Base-by-base conservation (phyloP, 2,329 filamentous ascomycete genomes). In the Nemania diffusa region DNA sequence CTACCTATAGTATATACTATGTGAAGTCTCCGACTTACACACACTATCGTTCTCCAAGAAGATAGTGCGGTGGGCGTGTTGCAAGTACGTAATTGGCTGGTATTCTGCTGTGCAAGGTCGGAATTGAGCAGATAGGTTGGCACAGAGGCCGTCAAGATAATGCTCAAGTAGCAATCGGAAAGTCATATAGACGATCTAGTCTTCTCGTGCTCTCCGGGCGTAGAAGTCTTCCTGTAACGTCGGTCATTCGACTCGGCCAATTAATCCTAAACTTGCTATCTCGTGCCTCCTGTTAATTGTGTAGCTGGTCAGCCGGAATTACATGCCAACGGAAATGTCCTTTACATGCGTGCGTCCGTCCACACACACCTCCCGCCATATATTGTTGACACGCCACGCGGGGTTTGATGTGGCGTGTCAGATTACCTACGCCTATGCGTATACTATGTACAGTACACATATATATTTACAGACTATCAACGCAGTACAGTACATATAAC, bases 61-160 rank as follows among this genome's bases (percentile, higher is more conserved):
- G 15, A 29, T 26, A 65, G 57, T 17, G 26, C 57, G 44, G 29
- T 20, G 51, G 32, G 20, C 6, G 24, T 9, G 26, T 4, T 27
- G 15, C 44, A 26, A 15, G 20, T 40, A 44, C 29, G 22, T 13
- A 32, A 34, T 24, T n/a, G 42, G 17, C 42, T 27, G 26, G 53
- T 32, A 26, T 46, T 26, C 63, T 52, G 52, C 53, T 52, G 46
- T 62, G 44, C 17, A 27, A 57, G 44, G 22, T 46, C 20, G 20
- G 32, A 51, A 40, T 44, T 27, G n/a, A 29, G 37, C 26, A 42
- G 32, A 40, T 20, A 3, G 24, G 42, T 34, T 44, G 53, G 40
- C 17, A 50, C 56, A 5, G 29, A 24, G 40, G 51, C 57, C 29
- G 34, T 44, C 57, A 42, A 58, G 20, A 46, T 32, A 51, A 26